Evolutionary conservation across 441 rosid species (phyloP), one percentile per base, ranked within the genome.

Genomic region (Corymbia citriodora): DNA sequence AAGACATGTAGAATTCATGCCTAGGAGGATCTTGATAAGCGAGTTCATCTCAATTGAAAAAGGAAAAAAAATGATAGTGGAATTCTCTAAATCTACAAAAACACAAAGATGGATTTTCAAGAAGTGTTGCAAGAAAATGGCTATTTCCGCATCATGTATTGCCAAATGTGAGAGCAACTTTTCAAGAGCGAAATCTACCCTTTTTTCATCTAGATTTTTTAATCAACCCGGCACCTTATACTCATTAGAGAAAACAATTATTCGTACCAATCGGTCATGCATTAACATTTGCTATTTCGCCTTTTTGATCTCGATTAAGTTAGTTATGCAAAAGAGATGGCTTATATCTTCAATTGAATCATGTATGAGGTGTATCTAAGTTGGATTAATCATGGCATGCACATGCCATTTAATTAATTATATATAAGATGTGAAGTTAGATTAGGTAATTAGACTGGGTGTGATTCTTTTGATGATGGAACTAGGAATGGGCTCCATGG

Each of bases 261-360:
- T 9, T 33, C 2, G 1, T 11, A 21, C 27, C 15, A 19, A 10
- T 1, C 1, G 3, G 10, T 21, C 49, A 9, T 21, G 17, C 2
- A 12, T 21, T 11, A 7, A 0, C 17, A 74, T 40, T 21, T 7
- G 16, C 2, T 74, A 0, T 21, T 74, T 45, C 27, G 3, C n/a
- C 52, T 14, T 74, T 74, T 74, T 23, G n/a, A 74, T 74, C 85
- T 40, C 9, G 9, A 74, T 6, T 6, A 45, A 7, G 17, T 40
- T 21, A 23, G 85, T 7, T 74, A 14, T 74, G 54, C 85, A 23
- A 3, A 40, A 23, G n/a, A 45, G n/a, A 25, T 74, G 52, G 9
- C 23, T 40, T 40, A 12, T 40, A 8, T 74, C 9, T 40, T 40
- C 12, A 4, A 12, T 74, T 74, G 4, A 25, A 40, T 40, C 50